Percentiles rank a stretch among this genome's conserved stretches.
Conservation (phyloP, 1,139 yeast genomes). For the Pneumocystis wakefieldiae region DNA sequence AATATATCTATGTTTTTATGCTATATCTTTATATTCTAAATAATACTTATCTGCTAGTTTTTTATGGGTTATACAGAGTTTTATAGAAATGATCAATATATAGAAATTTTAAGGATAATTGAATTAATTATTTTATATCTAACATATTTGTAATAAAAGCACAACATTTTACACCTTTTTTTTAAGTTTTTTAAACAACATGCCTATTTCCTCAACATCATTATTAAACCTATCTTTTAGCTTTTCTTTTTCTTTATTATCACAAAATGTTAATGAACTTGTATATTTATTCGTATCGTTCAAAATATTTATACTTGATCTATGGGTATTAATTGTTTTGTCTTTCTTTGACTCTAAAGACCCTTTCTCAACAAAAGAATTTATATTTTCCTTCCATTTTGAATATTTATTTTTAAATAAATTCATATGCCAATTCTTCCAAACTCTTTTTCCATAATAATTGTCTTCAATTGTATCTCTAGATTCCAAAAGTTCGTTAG, state of each 20-base stretch:
- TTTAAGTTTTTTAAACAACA: background rate
- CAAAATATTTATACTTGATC: background rate
- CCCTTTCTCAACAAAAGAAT: background rate
- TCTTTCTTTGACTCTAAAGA: background rate
- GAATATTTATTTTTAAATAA: constrained; percentile 27
- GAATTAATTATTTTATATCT: background rate
- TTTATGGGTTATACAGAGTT: no score
- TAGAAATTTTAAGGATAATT: no score
- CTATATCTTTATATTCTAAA: no score
- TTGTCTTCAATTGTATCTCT: constrained; percentile 44
- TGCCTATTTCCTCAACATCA: background rate
- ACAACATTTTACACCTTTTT: background rate
- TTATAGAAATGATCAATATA: no score
- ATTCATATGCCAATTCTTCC: constrained; percentile 92
- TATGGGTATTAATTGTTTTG: background rate
- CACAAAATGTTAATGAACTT: background rate
- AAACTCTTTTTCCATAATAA: constrained; percentile 73
- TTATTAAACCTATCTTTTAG: background rate
- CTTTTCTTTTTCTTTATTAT: background rate
- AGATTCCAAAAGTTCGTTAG: constrained; percentile 46
- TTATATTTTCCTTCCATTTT: constrained; percentile 7
- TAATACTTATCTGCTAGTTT: no score
- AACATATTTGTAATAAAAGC: background rate
- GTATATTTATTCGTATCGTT: background rate
- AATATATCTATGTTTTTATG: no score